phyloP scores from a whole-genome alignment of 345 rosid species.

The Citrus glauca region DNA sequence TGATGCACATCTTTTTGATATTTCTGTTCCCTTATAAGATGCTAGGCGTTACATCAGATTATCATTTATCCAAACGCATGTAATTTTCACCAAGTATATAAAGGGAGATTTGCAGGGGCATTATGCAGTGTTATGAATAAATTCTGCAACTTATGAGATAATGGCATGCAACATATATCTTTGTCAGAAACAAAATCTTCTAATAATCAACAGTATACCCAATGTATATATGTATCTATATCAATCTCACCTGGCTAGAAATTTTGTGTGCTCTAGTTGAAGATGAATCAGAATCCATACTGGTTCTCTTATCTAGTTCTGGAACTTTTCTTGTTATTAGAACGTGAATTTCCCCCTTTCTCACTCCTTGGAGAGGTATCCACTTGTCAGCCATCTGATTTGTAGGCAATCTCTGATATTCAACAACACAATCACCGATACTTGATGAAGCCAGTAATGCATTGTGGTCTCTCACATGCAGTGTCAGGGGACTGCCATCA shows the following conservation, averaged over 20 bases:
- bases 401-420: conserved; percentile 79
- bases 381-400: conserved; percentile 82
- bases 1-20: not conserved
- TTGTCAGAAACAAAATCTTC: not conserved
- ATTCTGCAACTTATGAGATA: not conserved
- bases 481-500: conserved; percentile 66
- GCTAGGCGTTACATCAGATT: not conserved
- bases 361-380: conserved; percentile 98
- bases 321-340: conserved; percentile 77
- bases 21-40: not conserved
- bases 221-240: not conserved
- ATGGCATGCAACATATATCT: not conserved
- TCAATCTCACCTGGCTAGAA: conserved; percentile 45
- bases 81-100: not conserved
- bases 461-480: conserved; percentile 87
- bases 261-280: conserved; percentile 49
- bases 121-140: not conserved
- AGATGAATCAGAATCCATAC: conserved; percentile 54
- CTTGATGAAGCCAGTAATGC: conserved; percentile 77
- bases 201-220: not conserved
- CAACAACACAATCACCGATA: conserved; percentile 83
- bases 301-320: conserved; percentile 40
- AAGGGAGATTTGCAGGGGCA: not conserved
- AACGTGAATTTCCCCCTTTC: conserved; percentile 74
- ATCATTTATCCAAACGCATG: not conserved